These are phyloP conservation scores for Apophysomyces ossiformis DNA, from an alignment of 371 early-diverging fungal species.

Conservation along the genomic window DNA sequence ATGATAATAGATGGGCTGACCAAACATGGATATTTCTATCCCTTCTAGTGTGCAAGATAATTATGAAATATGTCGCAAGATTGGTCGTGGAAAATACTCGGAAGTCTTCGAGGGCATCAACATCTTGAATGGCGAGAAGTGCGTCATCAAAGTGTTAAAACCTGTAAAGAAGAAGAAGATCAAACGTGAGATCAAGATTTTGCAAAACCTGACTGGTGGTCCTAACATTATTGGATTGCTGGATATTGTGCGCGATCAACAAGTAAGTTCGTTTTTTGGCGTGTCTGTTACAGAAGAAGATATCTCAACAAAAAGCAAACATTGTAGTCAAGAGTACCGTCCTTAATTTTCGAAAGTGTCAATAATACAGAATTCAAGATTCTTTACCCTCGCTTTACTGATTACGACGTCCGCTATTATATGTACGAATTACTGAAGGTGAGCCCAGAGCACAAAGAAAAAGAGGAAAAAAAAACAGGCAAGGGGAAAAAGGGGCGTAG, in stretches of 20 bases:
- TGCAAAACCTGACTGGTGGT: slow-evolving; percentile 96
- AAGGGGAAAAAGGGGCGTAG: not conserved
- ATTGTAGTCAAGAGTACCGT: slow-evolving; percentile 24
- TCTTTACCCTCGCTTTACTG: slow-evolving; percentile 79
- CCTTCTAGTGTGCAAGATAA: slow-evolving; percentile 81
- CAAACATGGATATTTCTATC: not conserved
- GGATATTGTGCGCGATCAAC: slow-evolving; percentile 97
- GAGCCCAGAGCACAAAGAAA: slow-evolving; percentile 5
- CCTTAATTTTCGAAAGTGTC: slow-evolving; percentile 95
- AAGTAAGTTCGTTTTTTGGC: slow-evolving; percentile 47
- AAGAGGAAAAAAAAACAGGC: not conserved
- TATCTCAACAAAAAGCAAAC: not conserved
- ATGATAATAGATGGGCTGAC: not conserved
- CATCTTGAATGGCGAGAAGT: slow-evolving; percentile 75
- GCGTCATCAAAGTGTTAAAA: slow-evolving; percentile 99
- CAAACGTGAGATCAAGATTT: slow-evolving; percentile 98
- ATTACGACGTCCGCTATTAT: slow-evolving; percentile 96
- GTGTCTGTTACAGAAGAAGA: not conserved
- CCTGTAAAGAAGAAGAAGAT: slow-evolving; percentile 99
- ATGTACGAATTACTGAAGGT: slow-evolving; percentile 96
- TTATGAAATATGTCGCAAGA: slow-evolving; percentile 96
- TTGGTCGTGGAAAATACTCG: slow-evolving; percentile 99
- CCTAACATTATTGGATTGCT: slow-evolving; percentile 93
- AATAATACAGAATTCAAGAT: slow-evolving; percentile 84
- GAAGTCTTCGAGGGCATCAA: slow-evolving; percentile 99